phyloP scores from a whole-genome alignment of 2,329 filamentous ascomycete genomes.

The Ophiostoma tasmaniense region DNA sequence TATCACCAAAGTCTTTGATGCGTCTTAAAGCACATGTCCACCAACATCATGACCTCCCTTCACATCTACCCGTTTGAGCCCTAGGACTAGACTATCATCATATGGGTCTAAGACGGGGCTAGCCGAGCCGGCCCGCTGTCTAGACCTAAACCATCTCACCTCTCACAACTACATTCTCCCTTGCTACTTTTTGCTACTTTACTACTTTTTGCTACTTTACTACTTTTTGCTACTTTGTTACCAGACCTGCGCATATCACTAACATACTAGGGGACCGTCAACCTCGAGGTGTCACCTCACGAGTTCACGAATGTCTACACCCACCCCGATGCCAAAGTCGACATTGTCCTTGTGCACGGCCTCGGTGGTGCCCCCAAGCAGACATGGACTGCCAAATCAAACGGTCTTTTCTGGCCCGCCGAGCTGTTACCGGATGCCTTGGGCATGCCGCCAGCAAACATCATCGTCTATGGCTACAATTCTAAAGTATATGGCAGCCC shows the following conservation, averaged over 20 bases:
- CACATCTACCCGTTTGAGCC: background rate
- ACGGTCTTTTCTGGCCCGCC: conserved; percentile 58
- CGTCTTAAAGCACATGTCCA: background rate
- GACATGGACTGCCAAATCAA: conserved; percentile 52
- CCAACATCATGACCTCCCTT: background rate
- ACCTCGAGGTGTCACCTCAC: conserved; percentile 30
- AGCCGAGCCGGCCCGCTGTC: background rate
- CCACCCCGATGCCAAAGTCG: conserved; percentile 50
- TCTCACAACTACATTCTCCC: background rate
- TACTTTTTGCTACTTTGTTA: background rate
- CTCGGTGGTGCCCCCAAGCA: conserved; percentile 56
- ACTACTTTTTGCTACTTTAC: too few relatives aligned
- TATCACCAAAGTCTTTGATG: background rate
- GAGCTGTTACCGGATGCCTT: conserved; percentile 57
- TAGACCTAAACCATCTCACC: background rate
- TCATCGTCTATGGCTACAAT: conserved; percentile 68
- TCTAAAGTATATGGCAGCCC: conserved; percentile 50
- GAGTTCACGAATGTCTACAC: conserved; percentile 52
- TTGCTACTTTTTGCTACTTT: background rate
- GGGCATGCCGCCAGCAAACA: conserved; percentile 48
- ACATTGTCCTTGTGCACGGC: conserved; percentile 64
- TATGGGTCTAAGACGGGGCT: background rate
- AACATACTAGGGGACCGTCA: conserved; percentile 7
- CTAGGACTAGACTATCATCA: background rate
- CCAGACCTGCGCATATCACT: background rate